Evolutionary conservation across 768 basidiomycete genomes (phyloP), one percentile per base, ranked within the genome.

Genomic region (Amanita muscaria): DNA sequence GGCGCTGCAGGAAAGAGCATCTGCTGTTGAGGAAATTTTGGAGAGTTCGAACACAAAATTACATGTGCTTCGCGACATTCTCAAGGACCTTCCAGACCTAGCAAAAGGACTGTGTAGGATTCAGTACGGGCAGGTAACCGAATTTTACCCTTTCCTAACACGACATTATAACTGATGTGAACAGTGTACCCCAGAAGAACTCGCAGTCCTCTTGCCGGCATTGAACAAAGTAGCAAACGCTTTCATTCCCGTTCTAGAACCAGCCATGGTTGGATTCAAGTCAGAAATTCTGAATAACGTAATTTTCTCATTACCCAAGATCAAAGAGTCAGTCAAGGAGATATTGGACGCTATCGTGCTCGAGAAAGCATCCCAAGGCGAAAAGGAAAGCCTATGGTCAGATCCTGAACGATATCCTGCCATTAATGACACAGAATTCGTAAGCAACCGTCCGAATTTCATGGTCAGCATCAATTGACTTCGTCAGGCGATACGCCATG

Each of bases 1-100:
- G 3, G 64, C 77, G 9, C 66, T 98, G 14, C 71, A 83, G 54
- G 79, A 80, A 34, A 80, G 94, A 12, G 72, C 83, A 25, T 79
- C 90, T 51, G 89, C 92, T 0, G 80, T 97, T 1, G 78, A 87
- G 50, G 94, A 97, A 61, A 82, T 98, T 42, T 61, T 73, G 38
- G 54, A 65, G 5, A 83, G 79, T 52, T 60, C 69, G 12, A 83
- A 80, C 0, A 76, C 79, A 12, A 70, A 71, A 33, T 65, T 93
- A 32, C 73, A 76, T 27, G 73, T 71, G 25, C 70, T 94, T n/a
- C 77, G 84, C 14, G 70, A 76, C 27, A 58, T 77, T n/a, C 66
- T 94, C 44, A 80, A 65, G 56, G 75, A 74, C 25, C 69, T 91
- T n/a, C 91, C 92, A 0, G 92, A 97, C 59, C 76, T 97, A 36